These are phyloP conservation scores for Eimeria zaria DNA, from an alignment of 169 alveolate genomes.

Conservation along the genomic window DNA sequence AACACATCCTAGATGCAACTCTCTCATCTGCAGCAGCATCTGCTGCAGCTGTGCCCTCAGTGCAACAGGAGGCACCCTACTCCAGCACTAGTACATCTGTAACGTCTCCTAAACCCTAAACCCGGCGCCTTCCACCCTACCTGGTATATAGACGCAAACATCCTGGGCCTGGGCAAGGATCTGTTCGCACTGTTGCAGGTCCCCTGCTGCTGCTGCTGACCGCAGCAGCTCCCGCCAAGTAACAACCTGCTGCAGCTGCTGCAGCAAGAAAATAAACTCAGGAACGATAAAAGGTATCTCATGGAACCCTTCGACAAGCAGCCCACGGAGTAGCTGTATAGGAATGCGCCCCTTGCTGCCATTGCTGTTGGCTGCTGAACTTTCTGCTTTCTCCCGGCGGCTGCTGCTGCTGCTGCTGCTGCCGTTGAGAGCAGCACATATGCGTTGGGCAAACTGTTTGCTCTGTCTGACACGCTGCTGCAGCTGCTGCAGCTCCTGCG, in stretches of 20 bases:
- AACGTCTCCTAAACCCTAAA: neutral
- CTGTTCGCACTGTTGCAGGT: constrained; percentile 82
- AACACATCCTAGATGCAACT: neutral
- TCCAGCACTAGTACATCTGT: neutral
- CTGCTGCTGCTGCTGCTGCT: constrained; percentile 79
- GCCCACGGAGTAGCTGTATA: constrained; percentile 38
- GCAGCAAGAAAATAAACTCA: constrained; percentile 76
- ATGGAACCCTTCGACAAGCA: constrained; percentile 77
- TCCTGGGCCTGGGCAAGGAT: constrained; percentile 81
- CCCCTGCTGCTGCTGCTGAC: constrained; percentile 84
- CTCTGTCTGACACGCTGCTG: constrained; percentile 79
- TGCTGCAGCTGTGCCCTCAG: neutral
- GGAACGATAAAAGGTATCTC: constrained; percentile 75
- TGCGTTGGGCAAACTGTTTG: constrained; percentile 69
- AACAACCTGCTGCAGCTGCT: constrained; percentile 84
- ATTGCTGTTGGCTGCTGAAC: constrained; percentile 30
- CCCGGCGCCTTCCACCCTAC: neutral
- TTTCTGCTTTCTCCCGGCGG: constrained; percentile 53
- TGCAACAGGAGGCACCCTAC: neutral
- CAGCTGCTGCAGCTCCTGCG: constrained; percentile 80
- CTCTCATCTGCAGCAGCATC: neutral
- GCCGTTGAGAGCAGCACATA: constrained; percentile 74
- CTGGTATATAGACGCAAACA: constrained; percentile 82
- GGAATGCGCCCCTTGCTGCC: constrained; percentile 76
- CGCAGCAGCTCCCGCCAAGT: constrained; percentile 83